Percentiles rank a stretch among this genome's conserved stretches.
Evolutionary conservation across 2,329 filamentous ascomycete species (phyloP).

Genomic region (Fusarium subtropicale): DNA sequence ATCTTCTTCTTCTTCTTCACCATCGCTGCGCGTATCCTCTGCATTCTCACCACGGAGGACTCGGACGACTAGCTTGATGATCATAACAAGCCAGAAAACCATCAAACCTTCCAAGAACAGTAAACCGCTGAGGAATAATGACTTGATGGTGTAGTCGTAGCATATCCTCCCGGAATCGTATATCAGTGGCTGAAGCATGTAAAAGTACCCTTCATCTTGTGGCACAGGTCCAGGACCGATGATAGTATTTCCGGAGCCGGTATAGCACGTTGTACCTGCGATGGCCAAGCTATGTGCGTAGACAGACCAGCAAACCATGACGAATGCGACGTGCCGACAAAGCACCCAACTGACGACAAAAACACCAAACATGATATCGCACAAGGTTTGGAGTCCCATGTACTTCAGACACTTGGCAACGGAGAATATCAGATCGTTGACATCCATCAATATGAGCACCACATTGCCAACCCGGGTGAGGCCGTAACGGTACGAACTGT

Average conservation of each 20-base stretch:
- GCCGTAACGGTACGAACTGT: constrained; percentile 85
- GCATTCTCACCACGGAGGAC: constrained; percentile 83
- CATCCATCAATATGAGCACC: constrained; percentile 91
- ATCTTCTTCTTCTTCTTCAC: constrained; percentile 59
- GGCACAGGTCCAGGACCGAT: constrained; percentile 63
- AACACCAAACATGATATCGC: constrained; percentile 85
- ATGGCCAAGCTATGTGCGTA: constrained; percentile 28
- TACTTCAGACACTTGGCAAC: constrained; percentile 95
- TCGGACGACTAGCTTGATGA: constrained; percentile 63
- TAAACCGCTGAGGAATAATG: constrained; percentile 81
- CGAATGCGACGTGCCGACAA: constrained; percentile 83
- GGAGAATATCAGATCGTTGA: constrained; percentile 76
- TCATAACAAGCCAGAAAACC: constrained; percentile 90
- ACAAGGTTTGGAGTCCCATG: constrained; percentile 76
- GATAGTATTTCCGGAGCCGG: constrained; percentile 64
- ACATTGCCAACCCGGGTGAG: constrained; percentile 88
- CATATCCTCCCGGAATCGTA: constrained; percentile 79
- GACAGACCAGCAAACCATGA: constrained; percentile 81
- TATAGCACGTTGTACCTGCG: constrained; percentile 74
- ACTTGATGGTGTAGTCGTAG: constrained; percentile 79
- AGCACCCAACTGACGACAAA: constrained; percentile 89
- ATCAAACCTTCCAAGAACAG: constrained; percentile 83
- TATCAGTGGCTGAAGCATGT: constrained; percentile 79
- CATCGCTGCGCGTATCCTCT: constrained; percentile 88
- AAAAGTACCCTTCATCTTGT: constrained; percentile 59